Base-by-base conservation (phyloP, 495 filamentous ascomycete species). In the Podospora australis region DNA sequence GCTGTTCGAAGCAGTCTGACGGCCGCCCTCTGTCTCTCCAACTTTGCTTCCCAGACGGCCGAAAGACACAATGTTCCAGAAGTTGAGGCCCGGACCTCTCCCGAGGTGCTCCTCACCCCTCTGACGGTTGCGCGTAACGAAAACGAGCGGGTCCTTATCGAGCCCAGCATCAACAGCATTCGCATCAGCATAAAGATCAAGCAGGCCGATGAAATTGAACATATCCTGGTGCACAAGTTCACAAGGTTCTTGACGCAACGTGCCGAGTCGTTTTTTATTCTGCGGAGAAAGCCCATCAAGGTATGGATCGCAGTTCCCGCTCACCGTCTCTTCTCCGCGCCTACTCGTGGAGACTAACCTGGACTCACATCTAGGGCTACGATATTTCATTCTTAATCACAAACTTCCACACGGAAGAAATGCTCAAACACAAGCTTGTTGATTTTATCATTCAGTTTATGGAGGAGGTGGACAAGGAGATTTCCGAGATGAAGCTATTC, bases 401-500 rank as follows among this genome's bases (percentile, higher is more conserved):
- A 11, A 97, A 99, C 67, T 89, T 88, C 74, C 92, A 99, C 58
- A 96, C 91, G 14, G 94, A 97, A 64, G 84, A 90, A 58, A 92
- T 99, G 88, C 67, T 97, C 60, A 97, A 96, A 73, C 89, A 98
- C 62, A 96, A 98, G 71, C 73, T 98, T 52, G 94, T 98, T 8
- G 92, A 98, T 61, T 98, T 98, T 59, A 92, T 97, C 50, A 95
- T 99, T 50, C 83, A 96, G 54, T 97, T 96, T 64, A 96, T 97
- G 90, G 91, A 97, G 70, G 94, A 99, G 60, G 92, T 97, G 23
- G 92, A 97, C 62, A 97, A 97, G 73, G 94, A 99, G 68, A 97
- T 97, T 44, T 97, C 91, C 1, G 94, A 97, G 69, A 96, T 97
- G 92, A 99, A 99, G 79, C 80, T 99, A 52, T 99, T 97, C 69